phyloP scores from a whole-genome alignment of 2,329 filamentous ascomycete species.

The Beauveria asiatica region DNA sequence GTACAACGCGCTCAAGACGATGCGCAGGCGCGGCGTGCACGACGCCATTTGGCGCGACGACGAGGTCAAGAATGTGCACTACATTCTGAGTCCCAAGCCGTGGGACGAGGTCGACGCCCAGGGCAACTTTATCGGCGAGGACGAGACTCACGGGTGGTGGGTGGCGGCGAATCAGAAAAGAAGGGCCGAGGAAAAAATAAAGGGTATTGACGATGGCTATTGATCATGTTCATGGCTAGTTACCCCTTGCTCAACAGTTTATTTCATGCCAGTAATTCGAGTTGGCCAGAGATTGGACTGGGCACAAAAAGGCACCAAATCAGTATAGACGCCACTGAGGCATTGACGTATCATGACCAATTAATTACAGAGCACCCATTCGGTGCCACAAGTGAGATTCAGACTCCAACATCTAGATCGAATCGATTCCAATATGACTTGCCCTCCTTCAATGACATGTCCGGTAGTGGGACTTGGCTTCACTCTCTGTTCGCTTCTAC shows the following conservation, averaged over 20 bases:
- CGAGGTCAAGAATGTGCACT: slow-evolving; percentile 52
- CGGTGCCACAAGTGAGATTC: no score
- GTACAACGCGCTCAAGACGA: slow-evolving; percentile 56
- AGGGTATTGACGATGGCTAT: slow-evolving; percentile 27
- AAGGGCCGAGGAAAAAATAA: slow-evolving; percentile 30
- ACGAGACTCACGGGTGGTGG: slow-evolving; percentile 50
- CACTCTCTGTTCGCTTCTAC: no score
- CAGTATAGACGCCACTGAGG: no score
- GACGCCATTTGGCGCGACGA: slow-evolving; percentile 48
- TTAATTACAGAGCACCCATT: no score
- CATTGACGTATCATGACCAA: no score
- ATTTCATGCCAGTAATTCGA: no score
- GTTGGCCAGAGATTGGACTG: not conserved
- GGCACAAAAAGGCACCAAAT: no score
- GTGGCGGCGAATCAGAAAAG: slow-evolving; percentile 38
- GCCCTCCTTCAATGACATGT: no score
- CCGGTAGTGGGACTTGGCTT: not conserved
- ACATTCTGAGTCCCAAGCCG: slow-evolving; percentile 53
- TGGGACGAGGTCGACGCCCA: slow-evolving; percentile 44
- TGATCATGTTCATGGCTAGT: not conserved
- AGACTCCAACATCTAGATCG: no score
- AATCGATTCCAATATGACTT: no score
- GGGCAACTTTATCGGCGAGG: slow-evolving; percentile 35
- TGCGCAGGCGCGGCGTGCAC: slow-evolving; percentile 46
- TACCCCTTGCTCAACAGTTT: not conserved